Evolutionary conservation across 306 rosid genomes (phyloP).

Genomic region (Cucurbita argyrosperma): DNA sequence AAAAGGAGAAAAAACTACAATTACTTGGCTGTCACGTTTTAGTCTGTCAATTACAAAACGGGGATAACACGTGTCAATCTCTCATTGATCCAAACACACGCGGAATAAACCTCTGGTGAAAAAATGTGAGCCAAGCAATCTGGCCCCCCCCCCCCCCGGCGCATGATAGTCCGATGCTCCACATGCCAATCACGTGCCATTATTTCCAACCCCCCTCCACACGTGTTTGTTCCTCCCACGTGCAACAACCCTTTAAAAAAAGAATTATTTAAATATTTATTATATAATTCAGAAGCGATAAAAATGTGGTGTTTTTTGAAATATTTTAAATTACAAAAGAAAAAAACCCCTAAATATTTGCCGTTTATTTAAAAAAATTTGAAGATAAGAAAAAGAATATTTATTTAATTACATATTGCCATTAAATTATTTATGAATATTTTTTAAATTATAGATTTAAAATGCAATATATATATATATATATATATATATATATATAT

Average conservation of each 20-base stretch:
- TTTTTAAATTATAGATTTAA: too few species aligned
- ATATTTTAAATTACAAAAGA: too few species aligned
- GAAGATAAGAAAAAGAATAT: too few species aligned
- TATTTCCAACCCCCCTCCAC: neutral
- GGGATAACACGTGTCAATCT: neutral
- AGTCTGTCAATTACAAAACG: neutral
- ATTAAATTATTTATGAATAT: too few species aligned
- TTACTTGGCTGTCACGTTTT: neutral
- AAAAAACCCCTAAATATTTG: too few species aligned
- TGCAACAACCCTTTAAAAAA: neutral
- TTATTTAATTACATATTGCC: too few species aligned
- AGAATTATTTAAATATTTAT: neutral
- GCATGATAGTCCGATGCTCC: neutral
- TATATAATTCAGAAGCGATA: neutral
- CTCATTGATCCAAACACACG: neutral
- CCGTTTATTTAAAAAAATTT: too few species aligned
- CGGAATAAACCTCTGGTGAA: neutral
- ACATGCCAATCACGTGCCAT: constrained; percentile 2
- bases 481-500: too few species aligned
- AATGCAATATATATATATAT: too few species aligned
- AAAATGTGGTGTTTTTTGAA: neutral
- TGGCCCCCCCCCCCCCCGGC: neutral
- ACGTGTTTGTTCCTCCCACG: neutral
- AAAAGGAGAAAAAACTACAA: neutral
- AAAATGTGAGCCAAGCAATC: neutral